Evolutionary conservation across 331 rosid species (phyloP), one percentile per base, ranked within the genome.

Genomic region (Malus hybrid): DNA sequence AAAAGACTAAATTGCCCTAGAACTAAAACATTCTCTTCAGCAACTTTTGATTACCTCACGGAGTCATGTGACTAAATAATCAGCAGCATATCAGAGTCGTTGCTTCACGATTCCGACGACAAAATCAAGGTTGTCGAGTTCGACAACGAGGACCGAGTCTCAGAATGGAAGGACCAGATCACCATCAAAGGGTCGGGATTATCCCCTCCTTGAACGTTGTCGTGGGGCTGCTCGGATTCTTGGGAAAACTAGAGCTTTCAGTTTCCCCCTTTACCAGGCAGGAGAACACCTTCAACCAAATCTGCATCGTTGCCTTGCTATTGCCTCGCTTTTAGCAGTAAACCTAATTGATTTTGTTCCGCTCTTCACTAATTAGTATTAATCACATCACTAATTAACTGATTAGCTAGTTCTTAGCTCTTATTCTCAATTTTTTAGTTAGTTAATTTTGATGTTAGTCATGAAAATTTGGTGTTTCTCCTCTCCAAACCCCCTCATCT

Each of bases 231-330:
- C 68, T 91, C 48, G 73, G 84, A 2, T 82, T 90, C 78, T 74
- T 91, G 78, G 66, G 83, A 53, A 87, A 81, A 58, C 16, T 91
- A 3, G 95, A 95, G 6, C 18, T 88, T 73, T 70, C 77, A 26
- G 71, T 85, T 24, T 33, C 72, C 56, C 97, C 93, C 28, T 94
- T 94, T 63, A 92, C 99, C 30, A 73, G 84, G 63, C 93, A 94
- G 74, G 96, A 90, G 93, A 91, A 94, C 83, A 92, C 97, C 34
- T 96, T 90, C 60, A 94, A 90, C 67, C 98, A 94, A 88, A 94
- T 96, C 0, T 92, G 99, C 77, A 93, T 92, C 74, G 96, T 94
- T 58, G 96, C 99, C 99, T 85, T 92, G 97, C 79, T 94, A 90
- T 78, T 93, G 96, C 79, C 99, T 94, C 78, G 91, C 96, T 14